Base-by-base conservation (phyloP, 2,329 filamentous ascomycete genomes). In the Scedosporium minutisporum region DNA sequence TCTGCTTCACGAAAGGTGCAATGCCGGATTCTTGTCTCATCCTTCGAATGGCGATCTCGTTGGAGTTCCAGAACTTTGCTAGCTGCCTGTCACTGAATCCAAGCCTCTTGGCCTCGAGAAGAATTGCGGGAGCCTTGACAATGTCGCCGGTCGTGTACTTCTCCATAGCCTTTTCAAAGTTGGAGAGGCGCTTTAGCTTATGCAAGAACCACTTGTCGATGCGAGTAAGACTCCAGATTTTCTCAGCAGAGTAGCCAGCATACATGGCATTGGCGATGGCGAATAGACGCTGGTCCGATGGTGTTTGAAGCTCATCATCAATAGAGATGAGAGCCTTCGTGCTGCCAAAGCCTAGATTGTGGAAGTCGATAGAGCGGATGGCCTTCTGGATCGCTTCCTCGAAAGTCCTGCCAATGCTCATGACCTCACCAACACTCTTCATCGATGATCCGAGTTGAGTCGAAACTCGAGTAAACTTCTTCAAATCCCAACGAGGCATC, bases 361-460 rank as follows among this genome's bases (percentile, higher is more conserved):
- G 88, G 77, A 91, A 93, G 75, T 99, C 95, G 63, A 97, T 93
- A 48, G 91, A 88, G 60, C 95, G 88, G 69, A 99, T 99, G 21
- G 95, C 95, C 76, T 97, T 99, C 71, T 99, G 95, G 51, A 99
- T 96, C 7, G 95, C 95, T 77, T 99, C 95, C 76, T 99, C 95
- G 69, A 99, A 99, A 0, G 90, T 96, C 67, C 95, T 83, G 63
- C 95, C 95, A 68, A 99, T 97, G 71, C 90, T 93, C 95, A 99
- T 97, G 67, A 99, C 95, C 75, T 99, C 95, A 71, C 95, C 95
- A 61, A 99, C 93, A 84, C 91, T 96, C 87, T 97, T 99, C 95
- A 99, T 99, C 12, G 93, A 96, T 3, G 95, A 97, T 33, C 93
- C 93, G 25, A 99, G 88, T 72, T 96, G 89, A 1, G 93, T 97